These are phyloP conservation scores for Diatrype stigma DNA, from an alignment of 2,329 filamentous ascomycete species.

Conservation along the genomic window DNA sequence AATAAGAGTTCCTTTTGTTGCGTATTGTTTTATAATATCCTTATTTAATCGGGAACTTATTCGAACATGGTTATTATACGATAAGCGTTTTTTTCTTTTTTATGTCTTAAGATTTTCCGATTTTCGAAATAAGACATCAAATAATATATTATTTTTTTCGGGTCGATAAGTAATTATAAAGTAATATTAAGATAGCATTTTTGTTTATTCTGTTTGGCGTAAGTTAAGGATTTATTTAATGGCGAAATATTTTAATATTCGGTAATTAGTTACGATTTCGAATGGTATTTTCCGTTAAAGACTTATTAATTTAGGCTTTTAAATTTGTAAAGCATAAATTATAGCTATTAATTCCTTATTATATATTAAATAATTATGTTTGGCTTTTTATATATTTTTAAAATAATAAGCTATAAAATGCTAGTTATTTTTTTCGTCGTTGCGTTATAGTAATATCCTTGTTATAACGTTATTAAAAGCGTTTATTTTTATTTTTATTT, in stretches of 20 bases:
- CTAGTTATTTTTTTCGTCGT: neutral
- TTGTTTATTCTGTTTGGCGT: neutral
- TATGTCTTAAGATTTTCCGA: neutral
- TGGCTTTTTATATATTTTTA: neutral
- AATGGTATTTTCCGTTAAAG: neutral
- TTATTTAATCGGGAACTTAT: neutral
- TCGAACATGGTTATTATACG: no score
- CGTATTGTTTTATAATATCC: neutral
- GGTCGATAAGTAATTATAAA: neutral
- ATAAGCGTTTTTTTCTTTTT: neutral
- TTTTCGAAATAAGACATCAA: neutral
- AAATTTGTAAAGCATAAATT: neutral
- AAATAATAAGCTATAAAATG: neutral
- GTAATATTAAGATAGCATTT: neutral
- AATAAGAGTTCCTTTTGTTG: neutral
- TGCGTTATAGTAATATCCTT: neutral
- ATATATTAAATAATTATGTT: neutral
- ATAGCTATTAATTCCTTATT: conserved; percentile 1
- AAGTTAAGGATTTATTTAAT: neutral
- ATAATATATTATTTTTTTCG: neutral
- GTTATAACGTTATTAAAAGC: neutral
- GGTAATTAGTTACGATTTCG: neutral
- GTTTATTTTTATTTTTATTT: neutral
- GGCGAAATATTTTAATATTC: neutral
- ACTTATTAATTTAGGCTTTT: neutral